phyloP scores from a whole-genome alignment of 129 eudicot species.

The Lactuca saligna region DNA sequence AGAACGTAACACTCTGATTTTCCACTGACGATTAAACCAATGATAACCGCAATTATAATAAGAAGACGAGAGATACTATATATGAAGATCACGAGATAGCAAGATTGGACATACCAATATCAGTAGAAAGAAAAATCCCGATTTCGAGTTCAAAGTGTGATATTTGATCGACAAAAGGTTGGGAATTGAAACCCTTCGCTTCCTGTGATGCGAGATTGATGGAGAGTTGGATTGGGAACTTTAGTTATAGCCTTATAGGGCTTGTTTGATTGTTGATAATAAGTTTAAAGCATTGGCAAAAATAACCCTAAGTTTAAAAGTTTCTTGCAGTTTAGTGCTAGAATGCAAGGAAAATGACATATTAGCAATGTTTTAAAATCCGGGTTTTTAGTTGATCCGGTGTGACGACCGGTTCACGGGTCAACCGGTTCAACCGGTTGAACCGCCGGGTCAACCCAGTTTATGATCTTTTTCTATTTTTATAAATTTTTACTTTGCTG shows the following conservation, averaged over 20 bases:
- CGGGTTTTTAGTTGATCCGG: no score
- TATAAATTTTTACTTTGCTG: no score
- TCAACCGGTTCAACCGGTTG: no score
- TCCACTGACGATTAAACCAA: slow-evolving; percentile 14
- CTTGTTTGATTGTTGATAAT: not conserved
- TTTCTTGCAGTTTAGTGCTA: not conserved
- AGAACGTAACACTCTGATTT: not conserved
- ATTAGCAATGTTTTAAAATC: no score
- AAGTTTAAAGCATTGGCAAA: slow-evolving; percentile 10
- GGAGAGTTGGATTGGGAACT: not conserved
- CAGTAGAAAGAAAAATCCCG: not conserved
- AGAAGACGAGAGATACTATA: not conserved
- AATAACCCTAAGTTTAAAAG: not conserved
- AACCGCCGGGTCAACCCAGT: no score
- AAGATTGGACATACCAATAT: slow-evolving; percentile 16
- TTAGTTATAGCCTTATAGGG: slow-evolving; percentile 15
- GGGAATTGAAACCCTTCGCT: slow-evolving; percentile 19
- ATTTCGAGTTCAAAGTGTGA: slow-evolving; percentile 6
- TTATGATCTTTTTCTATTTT: no score
- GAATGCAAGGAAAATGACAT: no score
- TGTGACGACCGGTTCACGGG: no score
- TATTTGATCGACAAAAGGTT: slow-evolving; percentile 1
- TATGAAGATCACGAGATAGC: slow-evolving; percentile 2
- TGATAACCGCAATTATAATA: not conserved
- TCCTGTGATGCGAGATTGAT: slow-evolving; percentile 6